Evolutionary conservation across 2,329 filamentous ascomycete species (phyloP), one percentile per base, ranked within the genome.

Genomic region (Nothopassalora personata): DNA sequence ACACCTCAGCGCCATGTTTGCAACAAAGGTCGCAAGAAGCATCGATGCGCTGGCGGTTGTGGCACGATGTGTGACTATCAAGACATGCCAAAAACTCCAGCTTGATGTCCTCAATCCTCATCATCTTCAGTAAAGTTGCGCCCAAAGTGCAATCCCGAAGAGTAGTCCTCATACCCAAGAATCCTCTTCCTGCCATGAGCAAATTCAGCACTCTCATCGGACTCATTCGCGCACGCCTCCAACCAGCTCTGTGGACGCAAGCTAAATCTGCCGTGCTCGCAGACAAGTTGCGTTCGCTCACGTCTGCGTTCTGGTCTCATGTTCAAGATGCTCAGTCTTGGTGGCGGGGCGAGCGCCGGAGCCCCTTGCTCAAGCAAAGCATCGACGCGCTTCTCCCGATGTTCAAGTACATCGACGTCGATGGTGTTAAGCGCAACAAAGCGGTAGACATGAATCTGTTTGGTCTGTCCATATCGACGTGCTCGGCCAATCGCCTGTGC

Each of bases 351-450:
- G 5, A 70, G 51, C 4, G 33, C 27, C 6, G 60, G 9, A 3
- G 51, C 62, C 6, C 58, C 60, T 27, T 61, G 55, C 60, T 73
- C 64, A 0, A 53, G 31, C 6, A 74, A 19, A 1, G 70, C 66
- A n/a, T 62, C 57, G 1, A 9, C 53, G 0, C 74, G 69, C 13
- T 69, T 70, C 57, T 79, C 75, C 1, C 75, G 71, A 46, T 77
- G 75, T 62, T 80, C 75, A 0, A 80, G 61, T 15, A 80, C 75
- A 59, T 80, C 77, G 1, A 80, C 74, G 39, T 80, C 77, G 43
- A 80, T 76, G 1, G 77, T 80, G 70, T 95, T 88, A 70, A 97
- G 88, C 10, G 91, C 94, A 8, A 96, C 86, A 19, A 97, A 86
- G 1, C 93, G 80, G 67, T 86, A 86, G 15, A 86, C 78, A 55